Conservation (phyloP, 306 rosid genomes). For the Ormosia semicastrata region DNA sequence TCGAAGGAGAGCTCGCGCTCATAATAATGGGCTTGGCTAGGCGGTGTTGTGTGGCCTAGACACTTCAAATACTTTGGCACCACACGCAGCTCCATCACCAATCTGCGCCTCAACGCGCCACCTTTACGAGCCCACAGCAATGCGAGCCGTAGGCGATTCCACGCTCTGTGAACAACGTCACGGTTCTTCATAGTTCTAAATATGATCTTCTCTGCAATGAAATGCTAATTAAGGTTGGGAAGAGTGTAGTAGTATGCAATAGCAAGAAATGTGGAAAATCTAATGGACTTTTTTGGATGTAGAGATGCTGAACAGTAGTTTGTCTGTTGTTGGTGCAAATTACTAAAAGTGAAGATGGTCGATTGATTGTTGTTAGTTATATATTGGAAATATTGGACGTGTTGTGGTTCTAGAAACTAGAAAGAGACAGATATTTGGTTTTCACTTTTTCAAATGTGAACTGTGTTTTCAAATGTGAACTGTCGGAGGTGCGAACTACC, state of each 20-base stretch:
- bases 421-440: background rate
- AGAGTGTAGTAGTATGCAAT: background rate
- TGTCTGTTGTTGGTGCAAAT: background rate
- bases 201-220: background rate
- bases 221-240: background rate
- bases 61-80: conserved; percentile 42
- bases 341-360: background rate
- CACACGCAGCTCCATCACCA: conserved; percentile 39
- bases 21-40: conserved; percentile 19
- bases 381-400: background rate
- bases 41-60: conserved; percentile 11
- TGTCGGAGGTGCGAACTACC: background rate
- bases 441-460: background rate
- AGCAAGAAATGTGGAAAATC: background rate
- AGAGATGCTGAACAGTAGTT: background rate
- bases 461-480: background rate
- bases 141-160: conserved; percentile 51
- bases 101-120: conserved; percentile 39
- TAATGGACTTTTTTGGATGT: no score
- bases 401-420: background rate
- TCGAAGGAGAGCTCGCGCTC: conserved; percentile 70
- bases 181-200: background rate
- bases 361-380: background rate
- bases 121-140: conserved; percentile 57
- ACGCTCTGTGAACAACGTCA: conserved; percentile 37